Conservation (phyloP, 2,329 filamentous ascomycete genomes). For the Amauroascus verrucosus region DNA sequence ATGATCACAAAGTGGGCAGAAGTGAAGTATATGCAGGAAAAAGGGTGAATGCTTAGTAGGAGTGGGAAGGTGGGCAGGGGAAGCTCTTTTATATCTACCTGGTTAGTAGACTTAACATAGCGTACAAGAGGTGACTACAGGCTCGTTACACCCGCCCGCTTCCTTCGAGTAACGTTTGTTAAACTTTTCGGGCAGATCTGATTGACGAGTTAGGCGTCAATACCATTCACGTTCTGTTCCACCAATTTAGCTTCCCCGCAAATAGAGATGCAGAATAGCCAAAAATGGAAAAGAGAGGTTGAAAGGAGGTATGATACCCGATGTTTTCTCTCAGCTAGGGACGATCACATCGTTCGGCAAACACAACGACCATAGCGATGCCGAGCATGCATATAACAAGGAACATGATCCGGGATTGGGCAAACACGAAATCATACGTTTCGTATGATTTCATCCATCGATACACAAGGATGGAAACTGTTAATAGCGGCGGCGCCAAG, state of each 20-base stretch:
- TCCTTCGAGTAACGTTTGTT: slow-evolving; percentile 6
- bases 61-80: not conserved
- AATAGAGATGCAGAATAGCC: not conserved
- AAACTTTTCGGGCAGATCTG: slow-evolving; percentile 3
- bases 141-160: slow-evolving; percentile 9
- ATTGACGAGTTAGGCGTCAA: slow-evolving; percentile 1
- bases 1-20: not conserved
- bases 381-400: not conserved
- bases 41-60: not conserved
- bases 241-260: slow-evolving; percentile 4
- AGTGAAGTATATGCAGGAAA: not conserved
- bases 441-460: slow-evolving; percentile 7
- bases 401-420: not conserved
- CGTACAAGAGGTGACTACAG: not conserved
- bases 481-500: not conserved
- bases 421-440: slow-evolving; percentile 5
- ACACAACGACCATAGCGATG: not conserved
- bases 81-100: not conserved
- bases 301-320: not conserved
- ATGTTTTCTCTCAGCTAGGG: not conserved
- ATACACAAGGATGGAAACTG: not conserved
- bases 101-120: not conserved
- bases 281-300: not conserved
- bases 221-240: slow-evolving; percentile 1
- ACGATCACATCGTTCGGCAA: not conserved